phyloP scores from a whole-genome alignment of 306 rosid genomes.

The Glycine tomentella region DNA sequence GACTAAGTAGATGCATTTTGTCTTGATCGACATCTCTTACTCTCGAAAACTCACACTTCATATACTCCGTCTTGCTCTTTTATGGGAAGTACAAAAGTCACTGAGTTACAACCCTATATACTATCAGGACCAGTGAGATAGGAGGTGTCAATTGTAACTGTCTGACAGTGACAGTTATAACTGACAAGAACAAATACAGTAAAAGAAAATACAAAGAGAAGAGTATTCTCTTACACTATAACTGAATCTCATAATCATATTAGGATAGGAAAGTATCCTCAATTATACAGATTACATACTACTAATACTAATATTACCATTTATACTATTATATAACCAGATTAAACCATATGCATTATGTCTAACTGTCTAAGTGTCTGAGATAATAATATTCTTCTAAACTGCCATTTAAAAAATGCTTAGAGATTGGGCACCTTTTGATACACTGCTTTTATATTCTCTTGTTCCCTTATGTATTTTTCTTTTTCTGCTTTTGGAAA shows the following conservation, averaged over 20 bases:
- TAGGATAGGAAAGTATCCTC: neutral
- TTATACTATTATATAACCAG: neutral
- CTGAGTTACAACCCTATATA: neutral
- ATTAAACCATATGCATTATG: neutral
- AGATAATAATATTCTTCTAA: conserved; percentile 29
- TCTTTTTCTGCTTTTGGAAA: conserved; percentile 7
- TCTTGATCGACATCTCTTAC: too few relatives aligned
- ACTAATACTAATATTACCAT: conserved; percentile 1
- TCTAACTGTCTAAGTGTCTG: neutral
- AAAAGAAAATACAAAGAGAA: neutral
- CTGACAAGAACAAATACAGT: neutral
- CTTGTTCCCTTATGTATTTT: neutral
- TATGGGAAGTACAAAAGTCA: neutral
- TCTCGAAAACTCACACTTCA: too few relatives aligned
- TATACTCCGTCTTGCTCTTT: too few relatives aligned
- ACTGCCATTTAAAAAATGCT: conserved; percentile 20
- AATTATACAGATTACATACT: neutral
- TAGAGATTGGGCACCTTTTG: conserved; percentile 23
- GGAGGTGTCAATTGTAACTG: neutral
- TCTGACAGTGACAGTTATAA: neutral
- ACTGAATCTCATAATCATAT: too few relatives aligned
- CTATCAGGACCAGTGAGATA: neutral
- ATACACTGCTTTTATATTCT: conserved; percentile 16
- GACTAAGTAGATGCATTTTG: too few relatives aligned
- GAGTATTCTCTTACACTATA: neutral